Evolutionary conservation across 768 basidiomycete species (phyloP), one percentile per base, ranked within the genome.

Genomic region (Cubamyces lactineus): DNA sequence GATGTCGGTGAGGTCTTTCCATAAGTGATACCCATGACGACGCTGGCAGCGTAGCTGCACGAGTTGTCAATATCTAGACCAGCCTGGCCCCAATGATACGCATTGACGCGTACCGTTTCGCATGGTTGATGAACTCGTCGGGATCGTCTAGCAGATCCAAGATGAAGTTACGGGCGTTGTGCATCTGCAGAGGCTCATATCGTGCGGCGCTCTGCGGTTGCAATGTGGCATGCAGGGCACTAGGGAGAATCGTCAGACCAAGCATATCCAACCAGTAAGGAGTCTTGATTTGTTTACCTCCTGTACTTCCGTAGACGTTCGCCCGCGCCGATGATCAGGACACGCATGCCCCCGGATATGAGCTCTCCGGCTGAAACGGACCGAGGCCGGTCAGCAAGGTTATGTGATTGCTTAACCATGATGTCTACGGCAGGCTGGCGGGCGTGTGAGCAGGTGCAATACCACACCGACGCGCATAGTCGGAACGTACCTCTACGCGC

Each of bases 11-110:
- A 75, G 11, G 66, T 72, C 64, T 79, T 79, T 0, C 78, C 78
- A 48, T 78, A 79, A 9, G 76, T 77, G 28, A 79, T 66, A 12
- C 71, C 64, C 69, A 79, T 70, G 47, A 78, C 71, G 16, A 78
- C 68, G 11, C 74, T 75, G n/a, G 77, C 77, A 6, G 77, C 74
- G 58, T 76, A 79, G 47, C 77, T 79, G 40, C 6, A 23, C 5
- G 13, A 9, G 15, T 11, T 8, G 30, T 17, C 1, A 19, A 6
- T 28, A 58, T 9, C 28, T 23, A 23, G 17, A 15, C 12, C 12
- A 11, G 7, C 13, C 15, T 24, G 11, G 5, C 2, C 26, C 0
- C 24, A 23, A 38, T 13, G 28, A 40, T 4, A 28, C 41, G 24
- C 2, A 17, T 46, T 24, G 11, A 49, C 13, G n/a, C 61, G 1